Evolutionary conservation across 495 filamentous ascomycete genomes (phyloP), one percentile per base, ranked within the genome.

Genomic region (Bathelium albidoporum): DNA sequence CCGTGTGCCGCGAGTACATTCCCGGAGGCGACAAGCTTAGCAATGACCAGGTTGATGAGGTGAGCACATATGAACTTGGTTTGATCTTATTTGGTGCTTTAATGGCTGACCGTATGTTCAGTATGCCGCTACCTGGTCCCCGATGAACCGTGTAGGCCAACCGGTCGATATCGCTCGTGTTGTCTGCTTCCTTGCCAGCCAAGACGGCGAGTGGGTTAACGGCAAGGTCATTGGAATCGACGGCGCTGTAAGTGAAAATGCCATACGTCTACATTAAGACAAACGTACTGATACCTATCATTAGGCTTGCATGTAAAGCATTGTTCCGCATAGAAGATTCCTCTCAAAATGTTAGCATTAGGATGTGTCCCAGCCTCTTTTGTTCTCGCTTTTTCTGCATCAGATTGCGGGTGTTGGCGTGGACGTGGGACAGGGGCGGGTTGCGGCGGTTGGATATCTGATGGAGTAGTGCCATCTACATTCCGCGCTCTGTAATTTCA

Each of bases 201-300:
- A 87, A 67, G 84, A 87, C 65, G 84, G 82, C 52, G 83, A 83
- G 64, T 87, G 84, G 84, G 73, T 87, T 59, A 87, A 87, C 70
- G 84, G 84, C 65, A 83, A 86, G 78, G 70, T 77, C 59, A 71
- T 77, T 59, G 74, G 74, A 59, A 75, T 77, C 52, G 70, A 72
- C 63, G 70, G 69, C 28, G 68, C 68, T 49, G 49, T 55, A 29
- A 55, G 49, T 55, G 1, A 11, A 26, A 20, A 32, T 52, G 4
- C 20, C 16, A 7, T 62, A 4, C 39, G 0, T 24, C 0, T 24
- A 11, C 10, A 0, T n/a, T 11, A n/a, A 36, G 1, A 5, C 4
- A 0, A 36, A 10, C 1, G 1, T 24, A 3, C 58, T 60, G 24
- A 60, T 4, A 11, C 12, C 16, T 11, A 36, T 36, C 20, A 7